Conservation (phyloP, 2,329 filamentous ascomycete genomes). For the Aspergillus transmontanensis region DNA sequence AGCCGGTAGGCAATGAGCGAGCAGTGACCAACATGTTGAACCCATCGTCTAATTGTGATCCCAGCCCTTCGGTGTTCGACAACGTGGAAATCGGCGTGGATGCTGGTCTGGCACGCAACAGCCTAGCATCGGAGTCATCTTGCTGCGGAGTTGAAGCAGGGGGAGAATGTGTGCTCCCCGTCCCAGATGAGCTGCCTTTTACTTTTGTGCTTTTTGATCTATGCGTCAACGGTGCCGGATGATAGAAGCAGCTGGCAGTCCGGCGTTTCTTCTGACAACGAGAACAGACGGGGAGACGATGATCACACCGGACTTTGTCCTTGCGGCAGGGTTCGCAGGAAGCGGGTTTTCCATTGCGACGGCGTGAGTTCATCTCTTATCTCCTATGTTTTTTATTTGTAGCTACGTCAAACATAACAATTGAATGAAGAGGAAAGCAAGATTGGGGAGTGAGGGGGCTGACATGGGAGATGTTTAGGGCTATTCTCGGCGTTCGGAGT, state of each 20-base stretch:
- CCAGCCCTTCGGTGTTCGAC: neutral
- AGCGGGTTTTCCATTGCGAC: slow-evolving; percentile 34
- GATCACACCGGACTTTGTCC: slow-evolving; percentile 37
- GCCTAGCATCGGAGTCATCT: neutral
- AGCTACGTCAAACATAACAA: neutral
- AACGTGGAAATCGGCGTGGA: neutral
- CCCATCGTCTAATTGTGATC: neutral
- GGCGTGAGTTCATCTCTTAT: slow-evolving; percentile 20
- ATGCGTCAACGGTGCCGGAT: slow-evolving; percentile 35
- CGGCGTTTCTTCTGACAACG: slow-evolving; percentile 30
- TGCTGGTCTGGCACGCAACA: neutral
- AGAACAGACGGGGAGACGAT: slow-evolving; percentile 29
- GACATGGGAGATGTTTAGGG: neutral
- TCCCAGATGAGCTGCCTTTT: neutral
- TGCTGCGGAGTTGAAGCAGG: neutral
- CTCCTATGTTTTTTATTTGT: neutral
- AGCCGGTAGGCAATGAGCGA: slow-evolving; percentile 27
- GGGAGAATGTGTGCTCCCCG: neutral
- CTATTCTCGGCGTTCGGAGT: neutral
- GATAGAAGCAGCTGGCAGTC: slow-evolving; percentile 31
- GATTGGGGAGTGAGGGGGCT: neutral
- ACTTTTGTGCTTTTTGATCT: neutral
- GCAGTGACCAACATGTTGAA: slow-evolving; percentile 9
- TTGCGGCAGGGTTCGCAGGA: slow-evolving; percentile 38
- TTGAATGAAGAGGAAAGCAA: neutral